Conservation (phyloP, 2,329 filamentous ascomycete species). For the Dactylella cylindrospora region DNA sequence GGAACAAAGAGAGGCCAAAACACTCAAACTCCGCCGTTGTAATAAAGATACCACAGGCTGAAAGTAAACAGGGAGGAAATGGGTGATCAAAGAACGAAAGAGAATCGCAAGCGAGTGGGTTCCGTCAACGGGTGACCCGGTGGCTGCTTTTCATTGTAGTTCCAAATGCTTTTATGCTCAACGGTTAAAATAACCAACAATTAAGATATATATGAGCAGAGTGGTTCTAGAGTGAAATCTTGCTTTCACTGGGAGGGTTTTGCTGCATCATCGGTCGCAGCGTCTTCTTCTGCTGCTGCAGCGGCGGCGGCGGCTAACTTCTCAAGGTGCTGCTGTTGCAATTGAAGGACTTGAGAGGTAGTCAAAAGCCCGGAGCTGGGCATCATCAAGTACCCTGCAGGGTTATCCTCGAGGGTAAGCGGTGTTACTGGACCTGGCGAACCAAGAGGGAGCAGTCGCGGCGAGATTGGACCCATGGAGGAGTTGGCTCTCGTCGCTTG, state of each 20-base stretch:
- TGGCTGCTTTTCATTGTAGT: too few species aligned
- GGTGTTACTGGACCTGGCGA: slow-evolving; percentile 48
- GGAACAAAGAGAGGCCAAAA: too few species aligned
- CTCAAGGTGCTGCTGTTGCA: slow-evolving; percentile 36
- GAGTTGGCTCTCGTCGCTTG: slow-evolving; percentile 47
- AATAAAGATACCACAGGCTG: too few species aligned
- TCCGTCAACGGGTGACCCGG: too few species aligned
- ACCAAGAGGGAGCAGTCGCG: slow-evolving; percentile 47
- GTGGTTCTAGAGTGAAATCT: slow-evolving; percentile 52
- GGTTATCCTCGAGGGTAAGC: slow-evolving; percentile 46
- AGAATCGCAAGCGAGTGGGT: too few species aligned
- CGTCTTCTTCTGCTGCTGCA: slow-evolving; percentile 50
- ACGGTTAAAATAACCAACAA: too few species aligned
- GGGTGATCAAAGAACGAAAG: too few species aligned
- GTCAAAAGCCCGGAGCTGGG: slow-evolving; percentile 7
- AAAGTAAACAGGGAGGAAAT: too few species aligned
- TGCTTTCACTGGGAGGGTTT: slow-evolving; percentile 50
- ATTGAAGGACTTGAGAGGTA: slow-evolving; percentile 18
- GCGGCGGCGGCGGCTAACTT: slow-evolving; percentile 46
- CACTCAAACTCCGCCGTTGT: too few species aligned
- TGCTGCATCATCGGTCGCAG: slow-evolving; percentile 49
- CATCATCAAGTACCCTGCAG: slow-evolving; percentile 42
- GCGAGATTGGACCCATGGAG: slow-evolving; percentile 46
- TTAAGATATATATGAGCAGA: slow-evolving; percentile 45
- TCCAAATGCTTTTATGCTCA: too few species aligned